Evolutionary conservation across 2,329 filamentous ascomycete species (phyloP), one percentile per base, ranked within the genome.

Genomic region (Hypoxylon sp.): DNA sequence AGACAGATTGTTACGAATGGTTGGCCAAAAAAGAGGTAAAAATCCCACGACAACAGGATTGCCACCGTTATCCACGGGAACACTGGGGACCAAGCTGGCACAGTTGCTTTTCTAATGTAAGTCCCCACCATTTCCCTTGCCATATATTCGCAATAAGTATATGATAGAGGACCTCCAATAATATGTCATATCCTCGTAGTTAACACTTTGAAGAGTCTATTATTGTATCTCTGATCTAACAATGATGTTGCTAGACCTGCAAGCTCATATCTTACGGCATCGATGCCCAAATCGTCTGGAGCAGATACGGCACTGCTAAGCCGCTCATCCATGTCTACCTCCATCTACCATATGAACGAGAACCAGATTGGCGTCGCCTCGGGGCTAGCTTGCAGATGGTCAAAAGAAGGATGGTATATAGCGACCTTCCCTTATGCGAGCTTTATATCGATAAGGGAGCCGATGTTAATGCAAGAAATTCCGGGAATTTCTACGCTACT

Each of bases 261-360:
- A 14, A n/a, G 3, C 24, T 58, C 6, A 35, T 59, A 11, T 64
- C 62, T 17, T 48, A 59, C 31, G 54, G 13, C 19, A 48, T 59
- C 19, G 48, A 64, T n/a, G 17, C 33, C 14, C 48, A 60, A 14
- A 33, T 46, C 5, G 31, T 9, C 24, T 55, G 31, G 55, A 24
- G 3, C 13, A 2, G 8, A 2, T 11, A 19, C 4, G 22, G 31
- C 6, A 4, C 31, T 31, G 5, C 1, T 39, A 59, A 39, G 33
- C 55, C 50, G 31, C 50, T 60, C 24, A 60, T 60, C 35, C 62
- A 65, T 31, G 5, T 55, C 13, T 60, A 39, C 24, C 48, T 60
- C 11, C 42, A 60, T 50, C 2, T 19, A 13, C 29, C 47, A 33
- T 50, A 24, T 22, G 50, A 5, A n/a, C 9, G 3, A 2, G 9